phyloP scores from a whole-genome alignment of 2,329 filamentous ascomycete species.

The Aspergillus sp. region DNA sequence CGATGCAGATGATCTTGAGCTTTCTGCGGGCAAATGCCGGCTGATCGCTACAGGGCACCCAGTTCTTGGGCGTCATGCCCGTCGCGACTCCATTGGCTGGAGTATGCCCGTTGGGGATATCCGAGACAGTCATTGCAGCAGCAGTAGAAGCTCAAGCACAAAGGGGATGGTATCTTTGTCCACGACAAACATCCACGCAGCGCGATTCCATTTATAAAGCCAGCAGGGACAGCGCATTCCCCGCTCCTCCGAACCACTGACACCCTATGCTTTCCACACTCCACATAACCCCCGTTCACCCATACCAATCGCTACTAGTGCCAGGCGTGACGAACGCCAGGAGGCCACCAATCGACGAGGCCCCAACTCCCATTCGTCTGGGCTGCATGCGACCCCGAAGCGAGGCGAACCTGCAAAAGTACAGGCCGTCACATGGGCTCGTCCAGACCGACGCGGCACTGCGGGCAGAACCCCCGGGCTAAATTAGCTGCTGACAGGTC shows the following conservation, averaged over 20 bases:
- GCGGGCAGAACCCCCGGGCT: background rate
- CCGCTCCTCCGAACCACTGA: background rate
- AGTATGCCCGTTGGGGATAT: background rate
- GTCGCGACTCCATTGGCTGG: background rate
- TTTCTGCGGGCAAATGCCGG: slow-evolving; percentile 1
- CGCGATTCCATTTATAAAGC: background rate
- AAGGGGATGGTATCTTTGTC: background rate
- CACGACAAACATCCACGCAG: background rate
- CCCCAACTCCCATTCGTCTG: background rate
- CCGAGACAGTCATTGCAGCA: background rate
- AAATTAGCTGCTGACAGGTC: background rate
- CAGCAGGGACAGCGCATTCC: background rate
- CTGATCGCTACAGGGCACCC: background rate
- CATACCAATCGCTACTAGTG: too few species aligned
- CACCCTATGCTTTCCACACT: background rate
- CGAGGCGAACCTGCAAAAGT: background rate
- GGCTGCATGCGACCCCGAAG: background rate
- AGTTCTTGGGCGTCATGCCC: background rate
- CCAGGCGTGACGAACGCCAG: too few species aligned
- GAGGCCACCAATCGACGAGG: background rate
- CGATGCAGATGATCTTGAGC: slow-evolving; percentile 15
- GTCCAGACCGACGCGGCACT: background rate
- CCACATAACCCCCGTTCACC: background rate
- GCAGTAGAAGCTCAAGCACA: too few species aligned
- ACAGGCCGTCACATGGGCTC: background rate